Evolutionary conservation across 169 alveolate species (phyloP), one percentile per base, ranked within the genome.

Genomic region (Plasmodium sp.): DNA sequence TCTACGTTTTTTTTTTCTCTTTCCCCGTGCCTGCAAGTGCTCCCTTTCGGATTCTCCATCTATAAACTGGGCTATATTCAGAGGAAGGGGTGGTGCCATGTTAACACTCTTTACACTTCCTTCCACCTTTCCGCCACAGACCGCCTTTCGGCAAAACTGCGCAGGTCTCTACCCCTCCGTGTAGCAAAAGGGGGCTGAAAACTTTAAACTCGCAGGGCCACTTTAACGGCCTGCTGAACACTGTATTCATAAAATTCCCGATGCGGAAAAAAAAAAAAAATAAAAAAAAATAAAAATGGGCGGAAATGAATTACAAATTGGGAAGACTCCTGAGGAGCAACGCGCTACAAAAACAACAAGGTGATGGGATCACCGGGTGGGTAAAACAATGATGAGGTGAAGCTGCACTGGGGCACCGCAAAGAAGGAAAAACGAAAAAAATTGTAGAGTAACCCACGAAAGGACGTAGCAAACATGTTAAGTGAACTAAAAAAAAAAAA

Each of bases 211-310:
- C 36, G 16, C 72, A 56, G 18, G 41, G 39, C 31, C 84, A 79
- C 54, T 79, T 79, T 79, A 79, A 79, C 84, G 58, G 84, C 84
- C 22, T 79, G 14, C 84, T 14, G 27, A 27, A 39, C 39, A 43
- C 41, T 82, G 91, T 82, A 81, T 82, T 82, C 72, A 48, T 58
- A 58, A 51, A 51, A 58, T 51, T 82, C 43, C 12, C 16, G 12
- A n/a, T 51, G 62, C 6, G 1, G 3, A 51, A 12, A 51, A 51
- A 51, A 51, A 51, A 51, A 12, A 51, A 51, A 51, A 51, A 51
- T 22, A 48, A 45, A 45, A 9, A 48, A 48, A 51, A 51, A 51
- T 51, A 51, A 51, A 51, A 51, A 51, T 51, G 62, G 62, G 22
- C 18, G 6, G 62, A 51, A 51, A 51, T 3, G 62, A 51, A 51